Evolutionary conservation across 2,329 filamentous ascomycete species (phyloP), one percentile per base, ranked within the genome.

Genomic region (Fusarium piperis): DNA sequence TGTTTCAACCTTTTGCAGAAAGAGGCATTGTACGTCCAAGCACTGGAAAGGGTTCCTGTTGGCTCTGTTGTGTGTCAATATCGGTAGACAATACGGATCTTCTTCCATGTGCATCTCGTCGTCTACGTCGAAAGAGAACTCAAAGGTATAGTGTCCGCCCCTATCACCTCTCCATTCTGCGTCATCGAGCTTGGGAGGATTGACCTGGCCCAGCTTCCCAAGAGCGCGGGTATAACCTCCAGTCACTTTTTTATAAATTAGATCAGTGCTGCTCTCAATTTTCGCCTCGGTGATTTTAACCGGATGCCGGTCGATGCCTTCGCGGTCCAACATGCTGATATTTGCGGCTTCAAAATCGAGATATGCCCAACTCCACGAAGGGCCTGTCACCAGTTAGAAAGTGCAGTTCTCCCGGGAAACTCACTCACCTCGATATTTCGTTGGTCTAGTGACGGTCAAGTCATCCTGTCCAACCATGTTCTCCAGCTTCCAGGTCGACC

Each of bases 401-500:
- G 9, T 12, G 5, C 6, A 32, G 12, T n/a, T 5, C 10, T 7
- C 10, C 3, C 3, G 2, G 3, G 3, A 23, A 1, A 1, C 30
- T 6, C 4, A 16, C 51, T 18, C 10, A 55, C 51, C 32, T 26
- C 51, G 32, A n/a, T 55, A 55, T 26, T n/a, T 36, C 0, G 3
- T 35, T 23, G 51, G 51, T n/a, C 51, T 33, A n/a, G 51, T 55
- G 20, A 55, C 51, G 0, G 26, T 20, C 32, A 55, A 35, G 16
- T 30, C 44, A 3, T 55, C 18, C 26, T 55, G 51, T 35, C 51
- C 51, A 18, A 55, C 51, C 51, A 55, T 55, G 33, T 55, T 55
- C 51, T 55, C 8, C 18, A 55, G 5, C 9, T 36, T 55, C 51
- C 51, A 55, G 3, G 18, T 3, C 20, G 36, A 35, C 4, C 20